Percentiles rank a stretch among this genome's conserved stretches.
Conservation (phyloP, 495 filamentous ascomycete species). For the Chaetomium fimeti region DNA sequence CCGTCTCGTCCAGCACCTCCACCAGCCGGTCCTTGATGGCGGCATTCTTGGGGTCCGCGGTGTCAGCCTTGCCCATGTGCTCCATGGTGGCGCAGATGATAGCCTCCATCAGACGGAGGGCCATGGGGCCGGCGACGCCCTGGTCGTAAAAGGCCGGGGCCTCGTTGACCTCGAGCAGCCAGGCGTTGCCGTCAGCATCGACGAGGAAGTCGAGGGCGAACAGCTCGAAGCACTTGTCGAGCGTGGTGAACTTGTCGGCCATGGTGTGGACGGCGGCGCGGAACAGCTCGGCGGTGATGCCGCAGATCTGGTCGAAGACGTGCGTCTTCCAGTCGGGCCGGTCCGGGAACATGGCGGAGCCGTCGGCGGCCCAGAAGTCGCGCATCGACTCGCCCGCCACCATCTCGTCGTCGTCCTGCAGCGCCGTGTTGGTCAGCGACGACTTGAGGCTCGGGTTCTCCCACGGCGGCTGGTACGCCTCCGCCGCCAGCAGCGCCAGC, state of each 20-base stretch:
- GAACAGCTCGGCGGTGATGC: slow-evolving; percentile 59
- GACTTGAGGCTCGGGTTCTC: slow-evolving; percentile 23
- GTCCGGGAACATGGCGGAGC: slow-evolving; percentile 7
- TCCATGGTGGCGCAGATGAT: slow-evolving; percentile 59
- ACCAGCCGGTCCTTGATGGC: slow-evolving; percentile 25
- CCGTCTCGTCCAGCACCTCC: slow-evolving; percentile 42
- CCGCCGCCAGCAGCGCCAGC: slow-evolving; percentile 71
- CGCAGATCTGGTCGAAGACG: slow-evolving; percentile 61
- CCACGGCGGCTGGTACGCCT: slow-evolving; percentile 51
- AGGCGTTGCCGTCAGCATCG: slow-evolving; percentile 54
- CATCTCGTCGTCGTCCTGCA: slow-evolving; percentile 50
- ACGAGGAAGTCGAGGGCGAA: slow-evolving; percentile 77
- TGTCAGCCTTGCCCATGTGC: slow-evolving; percentile 38
- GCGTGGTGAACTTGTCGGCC: slow-evolving; percentile 39
- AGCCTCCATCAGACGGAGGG: slow-evolving; percentile 62
- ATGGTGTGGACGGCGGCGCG: slow-evolving; percentile 58
- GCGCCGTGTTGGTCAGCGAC: slow-evolving; percentile 75
- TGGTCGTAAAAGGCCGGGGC: slow-evolving; percentile 77
- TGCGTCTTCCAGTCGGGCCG: slow-evolving; percentile 42
- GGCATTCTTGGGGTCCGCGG: slow-evolving; percentile 19
- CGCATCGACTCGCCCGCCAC: slow-evolving; percentile 49
- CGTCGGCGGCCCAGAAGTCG: slow-evolving; percentile 55
- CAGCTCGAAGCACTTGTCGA: slow-evolving; percentile 73
- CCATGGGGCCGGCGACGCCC: slow-evolving; percentile 61
- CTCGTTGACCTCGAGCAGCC: slow-evolving; percentile 75